Evolutionary conservation across 768 basidiomycete genomes (phyloP).

Genomic region (Lentinula raphanica): DNA sequence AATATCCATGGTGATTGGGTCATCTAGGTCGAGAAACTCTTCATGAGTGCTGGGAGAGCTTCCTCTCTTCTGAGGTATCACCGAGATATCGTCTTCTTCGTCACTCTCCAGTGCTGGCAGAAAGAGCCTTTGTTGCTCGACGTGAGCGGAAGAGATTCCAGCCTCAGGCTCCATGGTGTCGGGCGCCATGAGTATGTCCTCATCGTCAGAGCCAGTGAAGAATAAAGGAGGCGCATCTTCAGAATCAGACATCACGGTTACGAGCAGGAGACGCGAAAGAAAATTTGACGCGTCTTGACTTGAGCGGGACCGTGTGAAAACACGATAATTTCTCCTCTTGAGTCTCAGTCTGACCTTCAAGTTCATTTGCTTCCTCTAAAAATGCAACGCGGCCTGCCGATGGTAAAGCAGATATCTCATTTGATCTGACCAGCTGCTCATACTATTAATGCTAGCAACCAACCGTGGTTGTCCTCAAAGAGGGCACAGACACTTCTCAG

Average conservation of each 20-base stretch:
- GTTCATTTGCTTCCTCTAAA: conserved; percentile 30
- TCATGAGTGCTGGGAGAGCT: conserved; percentile 28
- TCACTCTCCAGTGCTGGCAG: conserved; percentile 42
- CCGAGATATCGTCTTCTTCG: conserved; percentile 24
- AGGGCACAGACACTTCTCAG: conserved; percentile 95
- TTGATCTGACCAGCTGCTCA: conserved; percentile 9
- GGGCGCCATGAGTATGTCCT: conserved; percentile 20
- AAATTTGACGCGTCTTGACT: conserved; percentile 31
- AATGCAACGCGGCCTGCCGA: conserved; percentile 83
- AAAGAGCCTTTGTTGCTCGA: conserved; percentile 23
- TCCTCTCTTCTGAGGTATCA: not conserved
- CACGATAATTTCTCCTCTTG: conserved; percentile 7
- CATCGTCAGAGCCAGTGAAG: conserved; percentile 58
- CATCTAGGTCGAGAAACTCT: conserved; percentile 18
- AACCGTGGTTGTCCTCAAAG: conserved; percentile 91
- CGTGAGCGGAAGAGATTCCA: not conserved
- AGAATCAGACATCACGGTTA: conserved; percentile 22
- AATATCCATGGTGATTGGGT: conserved; percentile 10
- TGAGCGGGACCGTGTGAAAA: conserved; percentile 26
- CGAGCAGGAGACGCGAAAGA: conserved; percentile 8
- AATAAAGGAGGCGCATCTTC: conserved; percentile 40
- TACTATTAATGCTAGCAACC: conserved; percentile 66
- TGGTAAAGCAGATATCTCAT: conserved; percentile 40
- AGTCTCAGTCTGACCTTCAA: conserved; percentile 1
- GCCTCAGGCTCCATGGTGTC: conserved; percentile 9